Evolutionary conservation across 1,139 yeast species (phyloP).

Genomic region (Suhomyces terraborum): DNA sequence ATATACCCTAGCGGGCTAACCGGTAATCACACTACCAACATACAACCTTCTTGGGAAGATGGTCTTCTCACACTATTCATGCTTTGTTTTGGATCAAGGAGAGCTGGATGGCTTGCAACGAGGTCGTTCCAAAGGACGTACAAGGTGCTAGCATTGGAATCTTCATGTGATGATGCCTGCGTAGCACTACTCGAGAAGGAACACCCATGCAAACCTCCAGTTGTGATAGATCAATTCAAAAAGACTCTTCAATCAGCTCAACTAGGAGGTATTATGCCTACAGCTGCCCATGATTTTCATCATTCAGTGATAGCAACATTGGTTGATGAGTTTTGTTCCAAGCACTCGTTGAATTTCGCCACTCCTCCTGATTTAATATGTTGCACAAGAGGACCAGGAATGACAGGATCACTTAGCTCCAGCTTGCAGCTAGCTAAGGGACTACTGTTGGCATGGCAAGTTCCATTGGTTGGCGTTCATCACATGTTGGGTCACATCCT

Average conservation of each 20-base stretch:
- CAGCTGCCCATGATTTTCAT: conserved; percentile 82
- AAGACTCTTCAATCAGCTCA: conserved; percentile 64
- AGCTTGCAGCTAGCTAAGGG: conserved; percentile 89
- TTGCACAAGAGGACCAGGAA: conserved; percentile 96
- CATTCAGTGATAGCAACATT: conserved; percentile 53
- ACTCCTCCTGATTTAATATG: conserved; percentile 73
- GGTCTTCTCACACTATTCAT: neutral
- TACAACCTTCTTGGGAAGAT: no score
- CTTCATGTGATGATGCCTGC: conserved; percentile 95
- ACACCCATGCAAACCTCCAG: conserved; percentile 40
- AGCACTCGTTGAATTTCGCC: conserved; percentile 25
- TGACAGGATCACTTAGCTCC: conserved; percentile 84
- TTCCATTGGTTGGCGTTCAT: conserved; percentile 86
- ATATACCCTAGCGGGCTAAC: no score
- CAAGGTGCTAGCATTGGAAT: conserved; percentile 80
- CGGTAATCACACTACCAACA: no score
- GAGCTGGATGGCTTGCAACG: no score
- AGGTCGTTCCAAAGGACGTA: conserved; percentile 32
- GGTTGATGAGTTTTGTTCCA: conserved; percentile 28
- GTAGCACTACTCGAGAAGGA: conserved; percentile 69
- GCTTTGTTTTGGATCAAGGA: neutral
- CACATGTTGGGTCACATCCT: conserved; percentile 94
- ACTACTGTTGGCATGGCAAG: conserved; percentile 70
- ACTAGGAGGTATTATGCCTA: conserved; percentile 87
- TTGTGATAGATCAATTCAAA: conserved; percentile 60